phyloP scores from a whole-genome alignment of 768 basidiomycete species.

The Boletales sp. region DNA sequence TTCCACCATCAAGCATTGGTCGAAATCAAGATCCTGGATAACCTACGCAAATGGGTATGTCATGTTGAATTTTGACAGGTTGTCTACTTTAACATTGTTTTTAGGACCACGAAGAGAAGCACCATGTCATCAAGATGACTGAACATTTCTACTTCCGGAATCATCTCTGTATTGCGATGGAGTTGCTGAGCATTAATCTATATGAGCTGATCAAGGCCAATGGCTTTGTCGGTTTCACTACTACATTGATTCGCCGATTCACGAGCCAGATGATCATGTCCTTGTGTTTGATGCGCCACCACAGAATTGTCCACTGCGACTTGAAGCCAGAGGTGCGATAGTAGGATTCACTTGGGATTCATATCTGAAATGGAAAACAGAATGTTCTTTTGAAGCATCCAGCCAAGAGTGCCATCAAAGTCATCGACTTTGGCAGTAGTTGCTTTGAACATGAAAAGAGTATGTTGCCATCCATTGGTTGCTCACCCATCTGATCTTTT shows the following conservation, averaged over 20 bases:
- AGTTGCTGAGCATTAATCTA: constrained; percentile 95
- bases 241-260: constrained; percentile 90
- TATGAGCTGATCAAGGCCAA: constrained; percentile 99
- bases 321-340: constrained; percentile 89
- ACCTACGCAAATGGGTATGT: constrained; percentile 93
- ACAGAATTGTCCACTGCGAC: constrained; percentile 98
- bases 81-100: background rate
- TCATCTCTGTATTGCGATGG: constrained; percentile 98
- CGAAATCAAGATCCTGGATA: constrained; percentile 98
- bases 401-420: constrained; percentile 93
- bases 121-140: constrained; percentile 96
- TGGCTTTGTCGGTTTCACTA: constrained; percentile 97
- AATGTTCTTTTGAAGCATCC: constrained; percentile 95
- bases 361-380: constrained; percentile 38
- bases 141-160: constrained; percentile 98
- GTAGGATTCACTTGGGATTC: background rate
- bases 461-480: constrained; percentile 37
- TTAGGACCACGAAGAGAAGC: constrained; percentile 97
- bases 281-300: constrained; percentile 89
- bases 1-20: constrained; percentile 98
- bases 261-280: constrained; percentile 94
- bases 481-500: constrained; percentile 5
- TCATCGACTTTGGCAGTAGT: constrained; percentile 98
- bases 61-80: background rate
- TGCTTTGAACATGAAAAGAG: constrained; percentile 99